Evolutionary conservation across 108 stramenopile species (phyloP).

Genomic region (Nannochloropsis gaditana): DNA sequence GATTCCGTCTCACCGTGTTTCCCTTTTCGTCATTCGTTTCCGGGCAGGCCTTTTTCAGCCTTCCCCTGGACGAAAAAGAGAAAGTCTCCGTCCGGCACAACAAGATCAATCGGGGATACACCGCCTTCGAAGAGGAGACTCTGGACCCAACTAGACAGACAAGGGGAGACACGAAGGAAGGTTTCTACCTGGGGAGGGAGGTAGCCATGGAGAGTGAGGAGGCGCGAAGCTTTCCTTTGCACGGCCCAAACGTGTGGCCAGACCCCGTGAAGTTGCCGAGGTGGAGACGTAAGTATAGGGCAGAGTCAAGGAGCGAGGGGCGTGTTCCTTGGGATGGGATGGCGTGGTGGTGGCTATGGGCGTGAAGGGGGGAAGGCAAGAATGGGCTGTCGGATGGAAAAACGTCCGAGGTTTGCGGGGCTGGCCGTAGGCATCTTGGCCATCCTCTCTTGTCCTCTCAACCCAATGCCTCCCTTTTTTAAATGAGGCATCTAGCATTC

Average conservation of each 20-base stretch:
- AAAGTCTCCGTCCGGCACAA: constrained; percentile 44
- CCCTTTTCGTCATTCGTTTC: background rate
- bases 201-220: constrained; percentile 45
- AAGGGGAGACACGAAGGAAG: constrained; percentile 66
- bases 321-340: background rate
- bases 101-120: constrained; percentile 59
- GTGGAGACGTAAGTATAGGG: constrained; percentile 14
- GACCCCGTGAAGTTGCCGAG: constrained; percentile 28
- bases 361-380: no score
- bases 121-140: constrained; percentile 61
- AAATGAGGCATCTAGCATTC: background rate
- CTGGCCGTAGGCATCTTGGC: background rate
- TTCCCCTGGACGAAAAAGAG: constrained; percentile 53
- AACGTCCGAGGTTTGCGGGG: background rate
- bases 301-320: background rate
- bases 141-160: constrained; percentile 50
- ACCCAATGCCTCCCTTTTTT: background rate
- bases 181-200: constrained; percentile 64
- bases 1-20: background rate
- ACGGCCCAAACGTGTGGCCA: constrained; percentile 64
- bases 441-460: background rate
- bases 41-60: constrained; percentile 48
- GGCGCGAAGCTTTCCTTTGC: constrained; percentile 54
- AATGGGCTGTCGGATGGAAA: background rate
- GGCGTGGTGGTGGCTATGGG: background rate